Conservation (phyloP, 2,329 filamentous ascomycete species). For the Ophiocordyceps sinensis region DNA sequence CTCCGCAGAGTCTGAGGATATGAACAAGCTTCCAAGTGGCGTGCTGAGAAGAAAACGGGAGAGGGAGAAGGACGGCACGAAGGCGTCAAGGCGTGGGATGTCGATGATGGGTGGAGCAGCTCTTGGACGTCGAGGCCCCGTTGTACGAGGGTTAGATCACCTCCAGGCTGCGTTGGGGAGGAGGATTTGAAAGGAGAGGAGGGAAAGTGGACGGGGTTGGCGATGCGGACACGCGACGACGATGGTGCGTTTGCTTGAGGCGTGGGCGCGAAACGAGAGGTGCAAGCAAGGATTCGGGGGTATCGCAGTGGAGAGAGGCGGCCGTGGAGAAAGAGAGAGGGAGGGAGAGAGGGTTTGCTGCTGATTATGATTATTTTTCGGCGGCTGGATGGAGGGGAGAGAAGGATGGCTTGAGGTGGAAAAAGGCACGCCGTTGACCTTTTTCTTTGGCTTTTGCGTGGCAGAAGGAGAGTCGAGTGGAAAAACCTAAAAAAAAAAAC, state of each 20-base stretch:
- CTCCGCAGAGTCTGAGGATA: constrained; percentile 1
- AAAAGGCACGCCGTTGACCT: constrained; percentile 3
- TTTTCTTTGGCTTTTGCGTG: constrained; percentile 1
- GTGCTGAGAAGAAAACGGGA: not conserved
- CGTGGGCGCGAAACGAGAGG: not conserved
- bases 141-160: not conserved
- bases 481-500: constrained; percentile 4
- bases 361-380: not conserved
- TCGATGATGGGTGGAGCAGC: not conserved
- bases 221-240: not conserved
- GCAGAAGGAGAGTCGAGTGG: constrained; percentile 3
- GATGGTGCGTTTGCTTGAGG: not conserved
- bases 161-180: not conserved
- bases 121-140: not conserved
- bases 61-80: not conserved
- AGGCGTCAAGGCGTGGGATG: not conserved
- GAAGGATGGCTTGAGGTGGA: constrained; percentile 2
- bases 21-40: not conserved
- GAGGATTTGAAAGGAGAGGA: not conserved
- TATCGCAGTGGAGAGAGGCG: constrained; percentile 1
- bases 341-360: not conserved
- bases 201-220: not conserved
- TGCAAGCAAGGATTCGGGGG: not conserved
- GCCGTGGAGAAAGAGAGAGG: not conserved
- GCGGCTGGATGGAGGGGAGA: constrained; percentile 3